phyloP scores from a whole-genome alignment of 257 asterid genomes.

The Penstemon eatonii region DNA sequence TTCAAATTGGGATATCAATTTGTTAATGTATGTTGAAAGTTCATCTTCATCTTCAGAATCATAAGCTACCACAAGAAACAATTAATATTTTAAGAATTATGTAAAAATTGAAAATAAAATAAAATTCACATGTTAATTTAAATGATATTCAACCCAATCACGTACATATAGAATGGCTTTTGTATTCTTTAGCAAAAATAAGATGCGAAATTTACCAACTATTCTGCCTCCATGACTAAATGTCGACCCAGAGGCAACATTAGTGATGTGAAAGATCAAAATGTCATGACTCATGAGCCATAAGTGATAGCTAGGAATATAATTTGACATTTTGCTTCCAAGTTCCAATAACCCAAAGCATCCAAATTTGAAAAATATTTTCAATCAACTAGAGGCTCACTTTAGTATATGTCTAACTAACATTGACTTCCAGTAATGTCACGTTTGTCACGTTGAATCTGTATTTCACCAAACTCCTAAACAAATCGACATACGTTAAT shows the following conservation, averaged over 20 bases:
- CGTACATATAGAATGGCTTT: background rate
- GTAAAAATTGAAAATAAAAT: too few species aligned
- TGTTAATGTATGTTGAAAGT: background rate
- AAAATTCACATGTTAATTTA: too few species aligned
- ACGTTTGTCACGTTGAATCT: background rate
- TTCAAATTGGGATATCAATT: background rate
- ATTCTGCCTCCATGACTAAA: constrained; percentile 4
- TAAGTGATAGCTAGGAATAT: background rate
- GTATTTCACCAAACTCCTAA: background rate
- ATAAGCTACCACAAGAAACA: background rate
- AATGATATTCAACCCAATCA: background rate
- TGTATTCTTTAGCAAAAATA: background rate
- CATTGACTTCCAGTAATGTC: background rate
- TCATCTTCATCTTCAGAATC: background rate
- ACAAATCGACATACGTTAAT: too few species aligned
- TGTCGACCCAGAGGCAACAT: background rate
- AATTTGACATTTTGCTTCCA: background rate
- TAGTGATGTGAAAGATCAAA: background rate
- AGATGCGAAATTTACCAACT: background rate
- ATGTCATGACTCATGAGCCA: background rate
- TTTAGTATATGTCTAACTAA: background rate
- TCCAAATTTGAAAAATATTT: background rate
- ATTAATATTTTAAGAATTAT: background rate
- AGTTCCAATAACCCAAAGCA: background rate
- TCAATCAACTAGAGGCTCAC: background rate